A percentile compares a stretch with the other conserved stretches of the same genome.
These are phyloP conservation scores for Geotrichum restrictum DNA, from an alignment of 1,139 yeast species.

Conservation along the genomic window DNA sequence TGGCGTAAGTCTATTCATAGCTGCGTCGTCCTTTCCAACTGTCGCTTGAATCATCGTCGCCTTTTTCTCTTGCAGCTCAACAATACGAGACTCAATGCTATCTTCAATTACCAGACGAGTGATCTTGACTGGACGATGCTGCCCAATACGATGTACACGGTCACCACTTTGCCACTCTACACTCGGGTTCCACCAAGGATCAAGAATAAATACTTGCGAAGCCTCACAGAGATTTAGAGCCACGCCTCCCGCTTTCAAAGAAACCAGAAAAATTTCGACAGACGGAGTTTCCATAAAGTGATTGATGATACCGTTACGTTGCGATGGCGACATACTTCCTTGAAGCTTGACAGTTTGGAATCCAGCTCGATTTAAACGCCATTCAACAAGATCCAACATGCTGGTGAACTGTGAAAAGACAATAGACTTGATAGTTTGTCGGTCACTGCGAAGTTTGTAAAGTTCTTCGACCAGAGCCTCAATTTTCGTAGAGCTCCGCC, in stretches of 20 bases:
- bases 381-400: constrained; percentile 90
- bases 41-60: constrained; percentile 98
- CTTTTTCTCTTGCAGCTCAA: constrained; percentile 92
- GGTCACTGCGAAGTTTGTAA: constrained; percentile 77
- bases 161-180: constrained; percentile 98
- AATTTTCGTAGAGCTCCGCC: constrained; percentile 93
- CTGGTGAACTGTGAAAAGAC: constrained; percentile 96
- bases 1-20: constrained; percentile 81
- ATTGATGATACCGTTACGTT: constrained; percentile 83
- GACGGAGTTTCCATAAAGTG: constrained; percentile 87
- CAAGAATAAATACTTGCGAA: constrained; percentile 88
- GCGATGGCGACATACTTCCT: constrained; percentile 95
- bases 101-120: constrained; percentile 92
- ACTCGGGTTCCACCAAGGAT: constrained; percentile 99
- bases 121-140: constrained; percentile 88
- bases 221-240: constrained; percentile 95
- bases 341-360: constrained; percentile 88
- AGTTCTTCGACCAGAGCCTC: constrained; percentile 94
- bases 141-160: constrained; percentile 96
- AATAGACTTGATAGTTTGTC: constrained; percentile 86
- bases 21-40: constrained; percentile 84
- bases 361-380: constrained; percentile 92
- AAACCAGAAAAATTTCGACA: constrained; percentile 89
- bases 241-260: constrained; percentile 97
- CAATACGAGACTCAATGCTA: constrained; percentile 91